Conservation (phyloP, 202 grass and related monocot genomes). For the Elaeis oleifera region DNA sequence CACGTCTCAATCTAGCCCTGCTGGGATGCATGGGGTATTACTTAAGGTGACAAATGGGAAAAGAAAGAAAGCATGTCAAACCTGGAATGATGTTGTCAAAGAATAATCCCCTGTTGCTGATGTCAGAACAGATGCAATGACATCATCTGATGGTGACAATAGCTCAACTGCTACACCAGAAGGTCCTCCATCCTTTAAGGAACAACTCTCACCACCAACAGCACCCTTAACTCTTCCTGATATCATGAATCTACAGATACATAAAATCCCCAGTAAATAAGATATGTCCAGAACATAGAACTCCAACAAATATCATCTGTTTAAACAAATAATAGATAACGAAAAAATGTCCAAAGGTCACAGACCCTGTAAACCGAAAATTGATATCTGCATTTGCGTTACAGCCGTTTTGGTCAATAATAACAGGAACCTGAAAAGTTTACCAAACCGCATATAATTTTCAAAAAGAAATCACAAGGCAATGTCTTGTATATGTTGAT, state of each 20-base stretch:
- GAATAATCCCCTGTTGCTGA: slow-evolving; percentile 65
- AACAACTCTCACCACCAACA: slow-evolving; percentile 62
- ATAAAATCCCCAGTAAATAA: neutral
- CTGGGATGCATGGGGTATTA: too few species aligned
- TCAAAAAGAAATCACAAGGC: slow-evolving; percentile 16
- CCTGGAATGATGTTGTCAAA: slow-evolving; percentile 82
- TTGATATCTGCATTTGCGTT: slow-evolving; percentile 91
- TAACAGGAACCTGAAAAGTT: slow-evolving; percentile 57
- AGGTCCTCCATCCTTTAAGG: slow-evolving; percentile 54
- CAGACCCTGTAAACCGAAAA: slow-evolving; percentile 86
- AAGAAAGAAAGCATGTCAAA: slow-evolving; percentile 32
- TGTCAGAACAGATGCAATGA: slow-evolving; percentile 62
- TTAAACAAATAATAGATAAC: neutral
- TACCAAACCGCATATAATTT: slow-evolving; percentile 12
- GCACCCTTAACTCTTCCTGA: slow-evolving; percentile 64
- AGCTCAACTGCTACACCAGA: slow-evolving; percentile 90
- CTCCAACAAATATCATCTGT: slow-evolving; percentile 5
- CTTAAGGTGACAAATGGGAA: neutral
- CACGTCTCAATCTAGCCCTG: too few species aligned
- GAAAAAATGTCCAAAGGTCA: slow-evolving; percentile 22
- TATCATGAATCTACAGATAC: slow-evolving; percentile 58
- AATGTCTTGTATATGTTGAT: too few species aligned
- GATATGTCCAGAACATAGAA: neutral
- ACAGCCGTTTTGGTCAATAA: slow-evolving; percentile 66
- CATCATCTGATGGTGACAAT: slow-evolving; percentile 48